Conservation (phyloP, 345 rosid species). For the Citrus hindsii region DNA sequence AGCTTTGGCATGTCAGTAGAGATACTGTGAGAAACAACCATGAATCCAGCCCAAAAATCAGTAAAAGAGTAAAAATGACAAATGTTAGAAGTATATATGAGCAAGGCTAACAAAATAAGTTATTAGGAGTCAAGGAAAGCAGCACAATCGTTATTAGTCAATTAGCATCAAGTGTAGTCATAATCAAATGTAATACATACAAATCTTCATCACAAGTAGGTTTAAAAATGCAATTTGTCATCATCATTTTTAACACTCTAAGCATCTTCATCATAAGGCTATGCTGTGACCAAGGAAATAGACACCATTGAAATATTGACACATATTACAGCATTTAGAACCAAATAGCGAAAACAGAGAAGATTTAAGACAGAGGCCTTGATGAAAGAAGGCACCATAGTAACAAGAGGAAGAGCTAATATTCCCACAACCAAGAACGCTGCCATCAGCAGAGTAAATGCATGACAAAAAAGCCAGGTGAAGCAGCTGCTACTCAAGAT, state of each 20-base stretch:
- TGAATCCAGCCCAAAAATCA: background rate
- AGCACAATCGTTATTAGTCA: background rate
- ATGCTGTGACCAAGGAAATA: background rate
- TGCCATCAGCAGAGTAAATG: constrained; percentile 1
- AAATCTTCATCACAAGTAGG: background rate
- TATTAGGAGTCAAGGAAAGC: background rate
- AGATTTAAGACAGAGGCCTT: background rate
- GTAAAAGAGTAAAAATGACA: background rate
- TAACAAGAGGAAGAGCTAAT: background rate
- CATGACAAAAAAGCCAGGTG: constrained; percentile 17
- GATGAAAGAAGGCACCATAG: background rate
- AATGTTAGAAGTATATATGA: background rate
- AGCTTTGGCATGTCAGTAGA: background rate
- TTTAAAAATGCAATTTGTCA: background rate
- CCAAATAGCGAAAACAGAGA: background rate
- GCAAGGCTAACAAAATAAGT: background rate
- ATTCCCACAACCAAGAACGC: constrained; percentile 1
- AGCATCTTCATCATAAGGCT: background rate
- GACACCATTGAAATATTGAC: background rate
- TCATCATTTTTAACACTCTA: background rate
- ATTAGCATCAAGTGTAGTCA: background rate
- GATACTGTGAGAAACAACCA: background rate
- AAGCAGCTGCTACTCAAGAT: constrained; percentile 10
- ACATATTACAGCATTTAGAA: background rate
- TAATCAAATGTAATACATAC: background rate